Evolutionary conservation across 1,284 basidiomycete species (phyloP).

Genomic region (Tranzscheliella williamsii): DNA sequence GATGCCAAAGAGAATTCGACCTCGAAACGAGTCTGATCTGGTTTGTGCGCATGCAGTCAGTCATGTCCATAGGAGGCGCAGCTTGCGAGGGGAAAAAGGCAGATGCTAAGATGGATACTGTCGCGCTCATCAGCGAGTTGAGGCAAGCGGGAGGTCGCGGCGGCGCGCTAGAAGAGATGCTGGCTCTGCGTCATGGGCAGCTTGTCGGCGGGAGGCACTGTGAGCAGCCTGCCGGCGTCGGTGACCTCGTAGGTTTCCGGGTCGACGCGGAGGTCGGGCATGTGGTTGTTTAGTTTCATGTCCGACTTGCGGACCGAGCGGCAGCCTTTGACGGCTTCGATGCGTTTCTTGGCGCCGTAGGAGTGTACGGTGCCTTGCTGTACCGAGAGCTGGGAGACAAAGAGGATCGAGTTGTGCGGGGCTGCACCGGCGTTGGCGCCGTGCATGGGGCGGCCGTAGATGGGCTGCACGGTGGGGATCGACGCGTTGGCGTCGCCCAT

Average conservation of each 20-base stretch:
- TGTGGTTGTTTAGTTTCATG: slow-evolving; percentile 88
- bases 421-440: slow-evolving; percentile 75
- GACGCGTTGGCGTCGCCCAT: slow-evolving; percentile 85
- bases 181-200: slow-evolving; percentile 48
- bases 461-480: slow-evolving; percentile 90
- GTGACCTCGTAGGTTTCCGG: slow-evolving; percentile 73
- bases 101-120: too few relatives aligned
- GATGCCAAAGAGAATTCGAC: too few relatives aligned
- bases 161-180: slow-evolving; percentile 12
- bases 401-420: slow-evolving; percentile 77
- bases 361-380: slow-evolving; percentile 66
- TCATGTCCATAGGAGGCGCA: too few relatives aligned
- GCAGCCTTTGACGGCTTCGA: slow-evolving; percentile 78
- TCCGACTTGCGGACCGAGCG: slow-evolving; percentile 77
- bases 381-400: slow-evolving; percentile 65
- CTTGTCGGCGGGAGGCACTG: slow-evolving; percentile 45
- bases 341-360: slow-evolving; percentile 76
- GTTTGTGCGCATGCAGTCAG: too few relatives aligned
- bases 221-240: slow-evolving; percentile 43
- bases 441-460: slow-evolving; percentile 87
- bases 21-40: too few relatives aligned
- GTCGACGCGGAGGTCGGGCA: slow-evolving; percentile 84
- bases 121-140: too few relatives aligned
- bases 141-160: background rate
- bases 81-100: too few relatives aligned